phyloP scores from a whole-genome alignment of 1,284 basidiomycete species.

The Moesziomyces sp. region DNA sequence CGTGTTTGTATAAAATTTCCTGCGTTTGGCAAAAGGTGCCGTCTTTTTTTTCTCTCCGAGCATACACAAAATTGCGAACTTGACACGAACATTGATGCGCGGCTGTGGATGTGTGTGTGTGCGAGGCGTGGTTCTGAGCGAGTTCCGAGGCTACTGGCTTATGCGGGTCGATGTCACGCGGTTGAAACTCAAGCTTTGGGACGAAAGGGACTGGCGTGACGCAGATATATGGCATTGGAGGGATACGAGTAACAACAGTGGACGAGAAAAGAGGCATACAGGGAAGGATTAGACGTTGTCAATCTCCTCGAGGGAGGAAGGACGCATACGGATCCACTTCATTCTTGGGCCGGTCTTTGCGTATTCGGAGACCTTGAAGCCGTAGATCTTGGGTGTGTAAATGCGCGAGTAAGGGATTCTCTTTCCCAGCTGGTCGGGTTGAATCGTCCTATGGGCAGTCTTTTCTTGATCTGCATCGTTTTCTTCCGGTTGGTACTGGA shows the following conservation, averaged over 20 bases:
- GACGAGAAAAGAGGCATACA: neutral
- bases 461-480: constrained; percentile 70
- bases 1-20: constrained; percentile 16
- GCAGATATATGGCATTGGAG: no score
- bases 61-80: constrained; percentile 31
- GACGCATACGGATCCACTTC: constrained; percentile 91
- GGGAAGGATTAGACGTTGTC: constrained; percentile 69
- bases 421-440: constrained; percentile 53
- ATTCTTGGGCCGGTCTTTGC: constrained; percentile 91
- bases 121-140: no score
- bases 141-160: no score
- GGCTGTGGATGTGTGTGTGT: neutral
- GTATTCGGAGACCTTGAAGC: constrained; percentile 73
- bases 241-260: neutral
- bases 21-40: constrained; percentile 8
- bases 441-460: constrained; percentile 29
- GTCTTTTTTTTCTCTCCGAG: neutral
- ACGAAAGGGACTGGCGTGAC: neutral
- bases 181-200: no score
- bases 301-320: constrained; percentile 81
- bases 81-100: constrained; percentile 9
- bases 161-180: no score
- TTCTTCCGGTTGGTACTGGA: constrained; percentile 69
- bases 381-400: constrained; percentile 93
- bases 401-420: constrained; percentile 71